phyloP scores from a whole-genome alignment of 192 early-diverging fungal genomes.

The Linderina pennispora region DNA sequence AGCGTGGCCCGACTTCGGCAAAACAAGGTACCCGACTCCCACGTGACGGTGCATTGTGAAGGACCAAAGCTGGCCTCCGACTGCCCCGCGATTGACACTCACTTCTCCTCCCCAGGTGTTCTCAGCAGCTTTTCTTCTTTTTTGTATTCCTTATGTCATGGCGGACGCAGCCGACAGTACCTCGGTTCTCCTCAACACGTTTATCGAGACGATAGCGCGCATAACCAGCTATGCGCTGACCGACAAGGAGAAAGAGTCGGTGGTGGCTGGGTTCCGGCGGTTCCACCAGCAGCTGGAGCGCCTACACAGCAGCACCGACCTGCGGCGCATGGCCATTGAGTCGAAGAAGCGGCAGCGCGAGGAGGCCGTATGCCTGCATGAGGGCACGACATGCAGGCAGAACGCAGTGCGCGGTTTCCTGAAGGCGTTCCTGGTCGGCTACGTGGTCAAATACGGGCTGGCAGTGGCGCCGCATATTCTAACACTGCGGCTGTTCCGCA shows the following conservation, averaged over 20 bases:
- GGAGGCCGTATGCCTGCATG: slow-evolving; percentile 48
- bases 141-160: too few species aligned
- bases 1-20: too few species aligned
- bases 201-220: slow-evolving; percentile 56
- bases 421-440: slow-evolving; percentile 57
- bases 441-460: slow-evolving; percentile 53
- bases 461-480: slow-evolving; percentile 49
- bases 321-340: slow-evolving; percentile 29
- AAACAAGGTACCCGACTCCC: too few species aligned
- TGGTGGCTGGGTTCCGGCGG: slow-evolving; percentile 50
- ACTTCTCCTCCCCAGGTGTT: too few species aligned
- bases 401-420: slow-evolving; percentile 59
- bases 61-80: too few species aligned
- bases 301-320: slow-evolving; percentile 48
- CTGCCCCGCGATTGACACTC: too few species aligned
- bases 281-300: slow-evolving; percentile 64
- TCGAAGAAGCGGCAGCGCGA: slow-evolving; percentile 12
- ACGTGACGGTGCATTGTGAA: too few species aligned
- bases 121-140: too few species aligned
- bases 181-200: slow-evolving; percentile 46
- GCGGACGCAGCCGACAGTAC: too few species aligned
- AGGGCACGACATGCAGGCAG: slow-evolving; percentile 58
- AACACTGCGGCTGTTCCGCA: slow-evolving; percentile 45
- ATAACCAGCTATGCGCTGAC: slow-evolving; percentile 58
- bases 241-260: slow-evolving; percentile 58